A percentile compares a stretch with the other conserved stretches of the same genome.
These are phyloP conservation scores for Vaccinium myrtillus DNA, from an alignment of 148 eudicot genomes.

Conservation along the genomic window DNA sequence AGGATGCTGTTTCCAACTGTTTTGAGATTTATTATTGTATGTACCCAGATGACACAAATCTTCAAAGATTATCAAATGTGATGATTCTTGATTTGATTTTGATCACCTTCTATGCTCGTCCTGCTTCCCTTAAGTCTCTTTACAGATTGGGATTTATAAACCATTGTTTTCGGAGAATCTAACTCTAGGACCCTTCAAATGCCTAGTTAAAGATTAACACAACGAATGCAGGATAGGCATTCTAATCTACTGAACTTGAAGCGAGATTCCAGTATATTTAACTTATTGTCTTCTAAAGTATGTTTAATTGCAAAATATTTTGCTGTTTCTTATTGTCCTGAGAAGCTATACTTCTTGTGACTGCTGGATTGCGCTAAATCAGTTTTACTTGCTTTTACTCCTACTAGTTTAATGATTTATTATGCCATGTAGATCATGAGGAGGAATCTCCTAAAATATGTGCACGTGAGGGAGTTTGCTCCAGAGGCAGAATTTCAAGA, in stretches of 20 bases:
- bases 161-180: background rate
- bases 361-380: background rate
- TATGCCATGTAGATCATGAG: slow-evolving; percentile 70
- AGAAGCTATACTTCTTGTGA: slow-evolving; percentile 9
- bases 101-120: background rate
- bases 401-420: slow-evolving; percentile 1
- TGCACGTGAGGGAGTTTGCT: slow-evolving; percentile 83
- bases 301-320: background rate
- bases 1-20: background rate
- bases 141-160: background rate
- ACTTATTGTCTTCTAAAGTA: background rate
- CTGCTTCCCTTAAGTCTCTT: background rate
- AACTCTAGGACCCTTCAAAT: slow-evolving; percentile 5
- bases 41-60: background rate
- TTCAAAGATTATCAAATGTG: background rate
- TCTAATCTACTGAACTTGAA: background rate
- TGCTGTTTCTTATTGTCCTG: background rate
- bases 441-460: slow-evolving; percentile 63
- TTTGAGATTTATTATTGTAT: background rate
- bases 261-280: background rate
- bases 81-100: slow-evolving; percentile 7
- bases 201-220: background rate
- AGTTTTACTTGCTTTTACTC: slow-evolving; percentile 1
- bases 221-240: background rate
- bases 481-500: slow-evolving; percentile 85